These are phyloP conservation scores for Hydnum rufescens DNA, from an alignment of 768 basidiomycete species.

Conservation along the genomic window DNA sequence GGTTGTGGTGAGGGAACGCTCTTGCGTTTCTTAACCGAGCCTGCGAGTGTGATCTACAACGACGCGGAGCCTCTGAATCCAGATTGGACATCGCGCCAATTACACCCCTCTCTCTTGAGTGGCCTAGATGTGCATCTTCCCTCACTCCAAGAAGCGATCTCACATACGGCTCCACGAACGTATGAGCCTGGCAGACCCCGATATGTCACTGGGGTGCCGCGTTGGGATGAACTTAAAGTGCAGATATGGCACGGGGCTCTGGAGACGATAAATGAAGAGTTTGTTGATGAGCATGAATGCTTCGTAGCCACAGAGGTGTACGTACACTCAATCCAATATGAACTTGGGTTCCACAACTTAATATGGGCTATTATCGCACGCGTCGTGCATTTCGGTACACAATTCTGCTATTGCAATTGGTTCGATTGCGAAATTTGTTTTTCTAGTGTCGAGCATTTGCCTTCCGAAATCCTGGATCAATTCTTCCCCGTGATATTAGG, in stretches of 20 bases:
- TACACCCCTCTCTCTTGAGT: slow-evolving; percentile 35
- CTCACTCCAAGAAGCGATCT: slow-evolving; percentile 36
- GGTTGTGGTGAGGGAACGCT: slow-evolving; percentile 73
- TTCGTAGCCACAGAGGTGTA: slow-evolving; percentile 72
- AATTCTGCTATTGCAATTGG: background rate
- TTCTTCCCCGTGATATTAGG: slow-evolving; percentile 61
- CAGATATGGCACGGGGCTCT: slow-evolving; percentile 61
- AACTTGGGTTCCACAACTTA: background rate
- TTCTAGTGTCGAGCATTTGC: slow-evolving; percentile 61
- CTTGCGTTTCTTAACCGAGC: slow-evolving; percentile 46
- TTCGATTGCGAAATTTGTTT: background rate
- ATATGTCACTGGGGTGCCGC: slow-evolving; percentile 11
- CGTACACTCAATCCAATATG: slow-evolving; percentile 18
- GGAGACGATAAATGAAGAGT: slow-evolving; percentile 42
- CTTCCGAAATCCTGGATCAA: slow-evolving; percentile 31
- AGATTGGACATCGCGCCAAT: slow-evolving; percentile 17
- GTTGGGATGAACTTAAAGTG: slow-evolving; percentile 52
- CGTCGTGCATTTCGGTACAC: slow-evolving; percentile 2
- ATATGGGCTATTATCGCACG: background rate
- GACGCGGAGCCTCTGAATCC: slow-evolving; percentile 5
- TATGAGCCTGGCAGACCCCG: slow-evolving; percentile 1
- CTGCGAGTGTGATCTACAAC: slow-evolving; percentile 26
- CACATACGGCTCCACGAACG: slow-evolving; percentile 25
- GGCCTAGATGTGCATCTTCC: slow-evolving; percentile 45
- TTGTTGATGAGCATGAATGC: slow-evolving; percentile 37